Evolutionary conservation across 2,329 filamentous ascomycete species (phyloP).

Genomic region (Zopfia rhizophila): DNA sequence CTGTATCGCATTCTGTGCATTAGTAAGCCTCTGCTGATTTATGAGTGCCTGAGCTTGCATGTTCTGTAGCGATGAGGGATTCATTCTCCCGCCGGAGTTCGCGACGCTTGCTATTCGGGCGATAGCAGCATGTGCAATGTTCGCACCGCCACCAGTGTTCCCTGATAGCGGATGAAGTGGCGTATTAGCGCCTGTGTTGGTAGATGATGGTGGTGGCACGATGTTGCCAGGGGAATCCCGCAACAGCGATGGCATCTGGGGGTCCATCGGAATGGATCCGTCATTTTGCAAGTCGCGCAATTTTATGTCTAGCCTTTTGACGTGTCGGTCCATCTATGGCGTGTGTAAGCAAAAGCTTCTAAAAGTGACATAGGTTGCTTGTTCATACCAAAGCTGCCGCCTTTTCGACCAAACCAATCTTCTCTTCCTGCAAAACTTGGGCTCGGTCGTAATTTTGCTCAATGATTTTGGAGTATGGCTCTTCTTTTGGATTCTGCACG

Average conservation of each 20-base stretch:
- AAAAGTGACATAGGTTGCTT: neutral
- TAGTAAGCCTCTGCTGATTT: slow-evolving; percentile 50
- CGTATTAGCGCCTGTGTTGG: slow-evolving; percentile 57
- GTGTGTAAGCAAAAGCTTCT: slow-evolving; percentile 22
- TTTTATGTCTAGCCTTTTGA: slow-evolving; percentile 71
- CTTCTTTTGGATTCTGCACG: slow-evolving; percentile 79
- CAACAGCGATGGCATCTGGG: slow-evolving; percentile 68
- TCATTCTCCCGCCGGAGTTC: slow-evolving; percentile 39
- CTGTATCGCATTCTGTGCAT: slow-evolving; percentile 45
- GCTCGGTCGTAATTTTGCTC: slow-evolving; percentile 74
- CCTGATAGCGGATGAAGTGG: slow-evolving; percentile 67
- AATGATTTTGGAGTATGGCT: slow-evolving; percentile 72
- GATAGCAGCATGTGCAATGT: slow-evolving; percentile 61
- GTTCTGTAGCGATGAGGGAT: slow-evolving; percentile 44
- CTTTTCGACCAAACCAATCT: slow-evolving; percentile 75
- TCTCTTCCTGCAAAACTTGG: slow-evolving; percentile 78
- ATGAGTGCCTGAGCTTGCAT: slow-evolving; percentile 50
- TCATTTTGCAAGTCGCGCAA: slow-evolving; percentile 68
- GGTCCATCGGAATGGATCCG: slow-evolving; percentile 68
- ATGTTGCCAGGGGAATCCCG: slow-evolving; percentile 59
- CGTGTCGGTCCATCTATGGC: slow-evolving; percentile 66
- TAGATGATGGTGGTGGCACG: slow-evolving; percentile 59
- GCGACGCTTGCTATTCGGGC: slow-evolving; percentile 53
- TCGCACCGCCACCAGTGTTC: slow-evolving; percentile 64
- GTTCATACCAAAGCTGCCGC: slow-evolving; percentile 67